A percentile compares a stretch with the other conserved stretches of the same genome.
phyloP scores from a whole-genome alignment of 192 early-diverging fungal species.

The Podila clonocystis region DNA sequence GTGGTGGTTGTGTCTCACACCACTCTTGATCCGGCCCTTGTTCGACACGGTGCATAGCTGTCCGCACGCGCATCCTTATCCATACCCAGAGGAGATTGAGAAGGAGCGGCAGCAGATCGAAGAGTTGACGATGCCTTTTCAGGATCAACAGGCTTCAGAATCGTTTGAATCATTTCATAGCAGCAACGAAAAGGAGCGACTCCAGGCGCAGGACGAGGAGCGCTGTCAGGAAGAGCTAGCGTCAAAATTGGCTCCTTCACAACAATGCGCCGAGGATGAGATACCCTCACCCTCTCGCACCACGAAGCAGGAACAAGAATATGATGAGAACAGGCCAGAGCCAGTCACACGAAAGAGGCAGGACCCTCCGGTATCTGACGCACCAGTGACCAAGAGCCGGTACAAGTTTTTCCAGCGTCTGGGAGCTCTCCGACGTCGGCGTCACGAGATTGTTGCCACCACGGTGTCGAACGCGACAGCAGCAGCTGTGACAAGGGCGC shows the following conservation, averaged over 20 bases:
- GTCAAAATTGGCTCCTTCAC: not conserved
- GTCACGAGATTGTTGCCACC: not conserved
- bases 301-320: no score
- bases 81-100: conserved; percentile 40
- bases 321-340: no score
- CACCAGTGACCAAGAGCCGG: not conserved
- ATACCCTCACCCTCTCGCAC: no score
- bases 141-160: not conserved
- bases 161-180: not conserved
- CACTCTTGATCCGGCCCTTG: conserved; percentile 16
- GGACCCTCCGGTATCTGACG: no score
- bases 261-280: no score
- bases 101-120: conserved; percentile 13
- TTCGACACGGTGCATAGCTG: conserved; percentile 50
- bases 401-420: not conserved
- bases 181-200: conserved; percentile 12
- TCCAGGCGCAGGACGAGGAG: conserved; percentile 5
- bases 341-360: no score
- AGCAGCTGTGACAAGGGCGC: not conserved
- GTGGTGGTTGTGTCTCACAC: conserved; percentile 32
- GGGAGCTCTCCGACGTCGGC: not conserved
- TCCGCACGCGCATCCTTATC: conserved; percentile 41
- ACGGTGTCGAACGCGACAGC: not conserved
- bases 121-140: not conserved
- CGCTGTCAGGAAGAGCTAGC: not conserved